Evolutionary conservation across 2,329 filamentous ascomycete species (phyloP).

Genomic region (Fusarium sterilihyphosum): DNA sequence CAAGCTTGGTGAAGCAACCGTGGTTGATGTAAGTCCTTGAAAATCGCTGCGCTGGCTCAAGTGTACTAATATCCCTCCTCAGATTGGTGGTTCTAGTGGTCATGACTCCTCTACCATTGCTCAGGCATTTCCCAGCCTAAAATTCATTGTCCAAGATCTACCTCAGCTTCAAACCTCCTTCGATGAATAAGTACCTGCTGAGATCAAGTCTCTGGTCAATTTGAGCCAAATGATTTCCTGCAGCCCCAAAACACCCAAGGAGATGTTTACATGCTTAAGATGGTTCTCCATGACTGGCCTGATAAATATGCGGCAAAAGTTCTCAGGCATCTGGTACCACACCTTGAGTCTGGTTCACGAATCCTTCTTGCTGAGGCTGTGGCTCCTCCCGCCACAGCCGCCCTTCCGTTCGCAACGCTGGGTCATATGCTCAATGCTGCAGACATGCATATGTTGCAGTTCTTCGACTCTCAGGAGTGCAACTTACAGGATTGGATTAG

Average conservation of each 20-base stretch:
- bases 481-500: constrained; percentile 15
- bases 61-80: background rate
- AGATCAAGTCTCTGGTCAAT: constrained; percentile 48
- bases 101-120: constrained; percentile 38
- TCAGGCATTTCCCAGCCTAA: constrained; percentile 35
- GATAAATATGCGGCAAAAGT: constrained; percentile 54
- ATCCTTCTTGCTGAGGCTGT: constrained; percentile 52
- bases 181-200: constrained; percentile 5
- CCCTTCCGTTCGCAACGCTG: constrained; percentile 6
- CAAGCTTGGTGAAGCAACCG: constrained; percentile 33
- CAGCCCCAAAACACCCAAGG: constrained; percentile 49
- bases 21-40: constrained; percentile 42
- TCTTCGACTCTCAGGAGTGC: constrained; percentile 52
- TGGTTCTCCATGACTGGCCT: constrained; percentile 65
- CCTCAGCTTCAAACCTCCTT: constrained; percentile 45
- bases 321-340: constrained; percentile 53
- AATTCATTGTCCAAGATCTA: constrained; percentile 63
- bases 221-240: constrained; percentile 52
- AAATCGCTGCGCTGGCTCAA: background rate
- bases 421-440: constrained; percentile 1
- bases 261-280: constrained; percentile 62
- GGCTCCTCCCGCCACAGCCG: constrained; percentile 36
- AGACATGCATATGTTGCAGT: constrained; percentile 58
- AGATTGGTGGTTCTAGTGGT: constrained; percentile 44
- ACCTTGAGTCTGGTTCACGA: constrained; percentile 54